Conservation (phyloP, 345 rosid genomes). For the Acer yangbiense region DNA sequence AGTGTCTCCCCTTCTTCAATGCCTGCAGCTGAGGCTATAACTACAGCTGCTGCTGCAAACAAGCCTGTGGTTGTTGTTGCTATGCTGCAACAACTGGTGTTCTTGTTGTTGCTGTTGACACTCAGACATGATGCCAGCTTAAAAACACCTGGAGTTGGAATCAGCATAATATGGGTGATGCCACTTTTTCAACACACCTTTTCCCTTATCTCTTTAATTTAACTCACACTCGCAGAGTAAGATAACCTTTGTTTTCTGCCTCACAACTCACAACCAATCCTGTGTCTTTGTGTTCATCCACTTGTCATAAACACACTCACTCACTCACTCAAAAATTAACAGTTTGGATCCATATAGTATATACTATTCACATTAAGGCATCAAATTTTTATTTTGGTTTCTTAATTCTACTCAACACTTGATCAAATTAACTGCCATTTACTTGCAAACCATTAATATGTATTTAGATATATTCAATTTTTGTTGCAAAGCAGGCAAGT, state of each 20-base stretch:
- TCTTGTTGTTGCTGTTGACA: conserved; percentile 5
- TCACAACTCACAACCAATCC: neutral
- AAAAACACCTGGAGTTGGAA: conserved; percentile 20
- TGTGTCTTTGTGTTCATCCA: neutral
- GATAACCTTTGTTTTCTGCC: neutral
- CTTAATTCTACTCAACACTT: too few species aligned
- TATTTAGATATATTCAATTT: too few species aligned
- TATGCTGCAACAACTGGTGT: neutral
- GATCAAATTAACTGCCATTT: too few species aligned
- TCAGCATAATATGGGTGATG: conserved; percentile 15
- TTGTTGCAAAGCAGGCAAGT: too few species aligned
- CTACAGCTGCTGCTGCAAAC: conserved; percentile 41
- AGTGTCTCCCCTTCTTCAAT: conserved; percentile 56
- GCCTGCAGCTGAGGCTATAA: conserved; percentile 30
- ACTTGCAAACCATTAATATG: too few species aligned
- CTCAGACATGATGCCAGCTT: neutral
- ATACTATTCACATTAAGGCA: too few species aligned
- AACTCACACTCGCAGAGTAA: too few species aligned
- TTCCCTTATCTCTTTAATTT: conserved; percentile 5
- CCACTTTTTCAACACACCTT: neutral
- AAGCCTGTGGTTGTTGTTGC: conserved; percentile 31
- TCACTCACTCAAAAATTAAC: too few species aligned
- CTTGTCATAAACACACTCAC: conserved; percentile 3
- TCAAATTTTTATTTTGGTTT: too few species aligned
- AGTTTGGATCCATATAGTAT: too few species aligned